Evolutionary conservation across 164 flowering plant genomes (phyloP).

Genomic region (Tinospora cordifolia): DNA sequence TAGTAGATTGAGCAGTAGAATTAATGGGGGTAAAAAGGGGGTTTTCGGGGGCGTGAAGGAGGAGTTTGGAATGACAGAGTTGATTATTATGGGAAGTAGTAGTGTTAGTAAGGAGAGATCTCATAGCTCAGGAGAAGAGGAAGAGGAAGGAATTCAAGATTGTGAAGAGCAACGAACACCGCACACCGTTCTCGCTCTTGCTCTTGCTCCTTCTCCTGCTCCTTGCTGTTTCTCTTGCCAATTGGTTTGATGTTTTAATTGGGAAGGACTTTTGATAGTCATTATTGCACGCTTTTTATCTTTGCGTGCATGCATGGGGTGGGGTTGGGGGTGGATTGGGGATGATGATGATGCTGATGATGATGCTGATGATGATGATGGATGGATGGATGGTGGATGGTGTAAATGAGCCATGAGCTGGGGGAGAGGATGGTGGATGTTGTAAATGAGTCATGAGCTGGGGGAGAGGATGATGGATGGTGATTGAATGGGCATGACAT

Average conservation of each 20-base stretch:
- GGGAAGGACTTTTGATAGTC: slow-evolving; percentile 37
- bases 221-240: too few relatives aligned
- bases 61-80: not conserved
- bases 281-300: slow-evolving; percentile 45
- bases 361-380: slow-evolving; percentile 8
- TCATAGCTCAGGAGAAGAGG: slow-evolving; percentile 26
- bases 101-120: slow-evolving; percentile 27
- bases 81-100: slow-evolving; percentile 18
- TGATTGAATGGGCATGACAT: not conserved
- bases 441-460: too few relatives aligned
- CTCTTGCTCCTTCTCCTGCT: not conserved
- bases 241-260: too few relatives aligned
- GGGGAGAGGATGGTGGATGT: too few relatives aligned
- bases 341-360: slow-evolving; percentile 2
- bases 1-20: not conserved
- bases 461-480: too few relatives aligned
- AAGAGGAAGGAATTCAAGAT: slow-evolving; percentile 1
- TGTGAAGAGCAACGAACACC: not conserved
- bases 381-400: slow-evolving; percentile 1
- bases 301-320: slow-evolving; percentile 31
- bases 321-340: slow-evolving; percentile 7
- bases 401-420: too few relatives aligned
- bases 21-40: slow-evolving; percentile 9
- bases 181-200: not conserved
- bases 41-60: slow-evolving; percentile 19